phyloP scores from a whole-genome alignment of 2,329 filamentous ascomycete species.

The Hirsutella minnesotensis region DNA sequence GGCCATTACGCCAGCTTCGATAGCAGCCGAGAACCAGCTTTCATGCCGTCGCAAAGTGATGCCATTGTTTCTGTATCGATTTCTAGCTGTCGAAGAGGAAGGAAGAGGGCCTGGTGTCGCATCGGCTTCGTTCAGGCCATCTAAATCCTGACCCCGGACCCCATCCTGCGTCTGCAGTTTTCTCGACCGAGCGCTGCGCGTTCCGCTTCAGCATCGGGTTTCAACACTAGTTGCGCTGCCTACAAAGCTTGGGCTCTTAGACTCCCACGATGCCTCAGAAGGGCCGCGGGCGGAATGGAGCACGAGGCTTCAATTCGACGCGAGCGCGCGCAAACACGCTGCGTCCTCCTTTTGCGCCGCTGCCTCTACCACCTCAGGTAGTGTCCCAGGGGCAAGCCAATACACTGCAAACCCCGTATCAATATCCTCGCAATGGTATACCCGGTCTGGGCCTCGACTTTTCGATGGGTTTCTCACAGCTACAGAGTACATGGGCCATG shows the following conservation, averaged over 20 bases:
- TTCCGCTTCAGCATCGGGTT: neutral
- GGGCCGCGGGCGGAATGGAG: constrained; percentile 13
- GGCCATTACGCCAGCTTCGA: too few relatives aligned
- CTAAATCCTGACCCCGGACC: neutral
- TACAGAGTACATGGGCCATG: constrained; percentile 8
- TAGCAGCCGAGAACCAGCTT: too few relatives aligned
- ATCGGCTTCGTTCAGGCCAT: too few relatives aligned
- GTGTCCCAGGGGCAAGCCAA: neutral
- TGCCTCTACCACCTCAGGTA: constrained; percentile 3
- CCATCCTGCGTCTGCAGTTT: neutral
- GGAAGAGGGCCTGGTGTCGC: neutral
- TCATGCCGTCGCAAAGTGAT: neutral
- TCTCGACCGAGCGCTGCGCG: neutral
- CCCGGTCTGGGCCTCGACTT: constrained; percentile 21
- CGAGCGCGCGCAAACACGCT: constrained; percentile 10
- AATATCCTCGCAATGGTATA: constrained; percentile 12
- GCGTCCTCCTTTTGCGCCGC: constrained; percentile 6
- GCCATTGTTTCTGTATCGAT: neutral
- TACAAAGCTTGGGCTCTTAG: neutral
- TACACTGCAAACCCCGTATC: neutral
- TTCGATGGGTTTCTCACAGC: constrained; percentile 7
- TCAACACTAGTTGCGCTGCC: neutral
- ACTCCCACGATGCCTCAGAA: constrained; percentile 16
- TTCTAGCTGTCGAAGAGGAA: neutral
- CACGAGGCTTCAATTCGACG: constrained; percentile 11